Conservation (phyloP, 371 early-diverging fungal genomes). For the Mucor ambiguus region DNA sequence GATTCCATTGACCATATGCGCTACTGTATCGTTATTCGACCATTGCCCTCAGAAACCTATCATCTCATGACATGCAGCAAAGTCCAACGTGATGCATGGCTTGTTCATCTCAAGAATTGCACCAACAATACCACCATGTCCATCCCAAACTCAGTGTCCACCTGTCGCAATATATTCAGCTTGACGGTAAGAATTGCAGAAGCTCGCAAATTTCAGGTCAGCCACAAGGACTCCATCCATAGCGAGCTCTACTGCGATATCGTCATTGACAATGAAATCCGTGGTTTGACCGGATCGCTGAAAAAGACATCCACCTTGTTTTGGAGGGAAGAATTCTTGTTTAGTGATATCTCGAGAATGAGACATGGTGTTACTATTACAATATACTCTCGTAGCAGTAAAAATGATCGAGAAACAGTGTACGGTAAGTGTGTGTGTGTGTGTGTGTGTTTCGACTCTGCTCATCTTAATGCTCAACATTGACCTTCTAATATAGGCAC, state of each 20-base stretch:
- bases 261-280: slow-evolving; percentile 55
- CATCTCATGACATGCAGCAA: slow-evolving; percentile 53
- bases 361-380: slow-evolving; percentile 50
- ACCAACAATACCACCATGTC: slow-evolving; percentile 26
- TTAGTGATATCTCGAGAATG: slow-evolving; percentile 51
- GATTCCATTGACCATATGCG: slow-evolving; percentile 55
- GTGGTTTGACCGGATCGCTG: slow-evolving; percentile 49
- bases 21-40: slow-evolving; percentile 57
- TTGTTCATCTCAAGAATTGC: slow-evolving; percentile 51
- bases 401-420: slow-evolving; percentile 36
- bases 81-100: slow-evolving; percentile 57
- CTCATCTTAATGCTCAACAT: too few relatives aligned
- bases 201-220: slow-evolving; percentile 44
- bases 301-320: slow-evolving; percentile 38
- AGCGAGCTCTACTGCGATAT: slow-evolving; percentile 49
- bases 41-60: slow-evolving; percentile 43
- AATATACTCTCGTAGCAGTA: slow-evolving; percentile 41
- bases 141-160: background rate
- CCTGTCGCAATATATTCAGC: slow-evolving; percentile 15
- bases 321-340: slow-evolving; percentile 53
- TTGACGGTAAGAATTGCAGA: slow-evolving; percentile 56
- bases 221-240: slow-evolving; percentile 24
- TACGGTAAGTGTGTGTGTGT: slow-evolving; percentile 6
- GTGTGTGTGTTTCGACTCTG: too few relatives aligned
- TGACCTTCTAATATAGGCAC: background rate